Base-by-base conservation (phyloP, 2,329 filamentous ascomycete species). In the Ophiosphaerella narmari region DNA sequence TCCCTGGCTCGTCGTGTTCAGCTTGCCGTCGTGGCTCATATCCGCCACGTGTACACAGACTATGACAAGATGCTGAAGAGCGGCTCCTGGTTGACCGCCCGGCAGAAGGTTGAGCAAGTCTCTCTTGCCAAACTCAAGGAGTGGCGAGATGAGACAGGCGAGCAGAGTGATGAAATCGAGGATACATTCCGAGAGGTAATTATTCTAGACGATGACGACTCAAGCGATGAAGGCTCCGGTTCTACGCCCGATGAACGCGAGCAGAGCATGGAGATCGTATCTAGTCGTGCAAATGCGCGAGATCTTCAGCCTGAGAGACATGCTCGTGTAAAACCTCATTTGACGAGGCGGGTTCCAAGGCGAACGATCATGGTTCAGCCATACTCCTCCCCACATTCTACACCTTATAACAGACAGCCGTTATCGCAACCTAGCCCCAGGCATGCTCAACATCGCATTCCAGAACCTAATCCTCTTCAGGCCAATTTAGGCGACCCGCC, bases 151-250 rank as follows among this genome's bases (percentile, higher is more conserved):
- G 82, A 86, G 65, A 77, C 81, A 8, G 61, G 61, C 39, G 62
- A 64, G 37, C 80, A 82, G 67, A 72, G 79, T 65, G 64, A 76
- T 37, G 81, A 82, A 44, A 73, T 86, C 18, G 83, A 86, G 63
- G 83, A 86, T 58, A 81, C 84, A 26, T 82, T 86, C 45, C 80
- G 82, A 42, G 84, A 87, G 67, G 81, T 85, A 50, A 85, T 87
- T 59, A 80, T 86, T 45, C 81, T 86, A 47, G 83, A 84, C 45
- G 82, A 85, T 62, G 82, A 85, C 45, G 80, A 83, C 16, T 53
- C 54, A 36, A 57, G 55, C 42, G 75, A 76, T 46, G 69, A 76
- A 43, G 74, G 72, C 8, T 58, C 60, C 12, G 35, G 46, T 21
- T 51, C 57, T 9, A 63, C 59, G 18, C 57, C 54, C 32, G 57